Conservation (phyloP, 345 rosid genomes). For the Eucalyptus guilfoylei region DNA sequence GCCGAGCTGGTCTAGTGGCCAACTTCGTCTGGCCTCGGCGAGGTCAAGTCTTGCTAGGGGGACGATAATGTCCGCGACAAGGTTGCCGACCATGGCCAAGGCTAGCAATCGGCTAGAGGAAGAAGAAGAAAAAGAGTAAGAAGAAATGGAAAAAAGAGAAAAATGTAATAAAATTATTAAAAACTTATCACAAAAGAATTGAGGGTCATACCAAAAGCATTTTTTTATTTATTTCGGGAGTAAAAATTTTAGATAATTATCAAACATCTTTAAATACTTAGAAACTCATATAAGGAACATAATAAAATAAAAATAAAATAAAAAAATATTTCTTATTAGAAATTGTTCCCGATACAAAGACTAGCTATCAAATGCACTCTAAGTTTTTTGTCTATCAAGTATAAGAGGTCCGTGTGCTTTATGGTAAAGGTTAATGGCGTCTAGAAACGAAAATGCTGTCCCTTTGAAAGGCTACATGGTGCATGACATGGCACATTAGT, state of each 20-base stretch:
- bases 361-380: rapidly evolving
- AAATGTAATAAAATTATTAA: too few species aligned
- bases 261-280: rapidly evolving
- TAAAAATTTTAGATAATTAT: too few species aligned
- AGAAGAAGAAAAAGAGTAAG: too few species aligned
- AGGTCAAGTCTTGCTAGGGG: too few species aligned
- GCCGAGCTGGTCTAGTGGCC: rapidly evolving
- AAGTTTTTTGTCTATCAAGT: too few species aligned
- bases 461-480: not conserved
- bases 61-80: too few species aligned
- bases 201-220: rapidly evolving
- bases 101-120: rapidly evolving
- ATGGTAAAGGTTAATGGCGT: not conserved
- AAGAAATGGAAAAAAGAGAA: too few species aligned
- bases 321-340: rapidly evolving
- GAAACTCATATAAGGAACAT: rapidly evolving
- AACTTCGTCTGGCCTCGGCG: rapidly evolving
- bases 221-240: rapidly evolving
- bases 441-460: not conserved
- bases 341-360: too few species aligned
- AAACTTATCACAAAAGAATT: too few species aligned
- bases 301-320: too few species aligned
- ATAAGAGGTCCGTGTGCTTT: not conserved
- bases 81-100: rapidly evolving
- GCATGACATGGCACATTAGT: not conserved